Evolutionary conservation across 2,329 filamentous ascomycete genomes (phyloP).

Genomic region (Alternaria panax): DNA sequence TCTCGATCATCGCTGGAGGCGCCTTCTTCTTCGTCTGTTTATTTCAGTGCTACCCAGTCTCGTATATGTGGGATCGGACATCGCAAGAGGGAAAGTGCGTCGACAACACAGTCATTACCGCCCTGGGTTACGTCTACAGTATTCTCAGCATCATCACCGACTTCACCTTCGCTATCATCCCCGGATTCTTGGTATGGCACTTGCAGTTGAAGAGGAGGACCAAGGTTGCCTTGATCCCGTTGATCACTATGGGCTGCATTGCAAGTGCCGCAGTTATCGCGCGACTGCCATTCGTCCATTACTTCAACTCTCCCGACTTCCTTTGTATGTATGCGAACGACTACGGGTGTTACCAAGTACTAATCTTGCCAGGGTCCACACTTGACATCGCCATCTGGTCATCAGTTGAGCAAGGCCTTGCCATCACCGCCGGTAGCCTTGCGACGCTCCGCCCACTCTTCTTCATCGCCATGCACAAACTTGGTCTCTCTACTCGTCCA

Average conservation of each 20-base stretch:
- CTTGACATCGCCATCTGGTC: constrained; percentile 50
- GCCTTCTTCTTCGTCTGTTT: constrained; percentile 57
- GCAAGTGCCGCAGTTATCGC: constrained; percentile 47
- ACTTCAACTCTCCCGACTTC: constrained; percentile 43
- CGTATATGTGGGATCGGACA: constrained; percentile 59
- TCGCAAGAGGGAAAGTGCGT: constrained; percentile 52
- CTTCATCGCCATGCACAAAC: constrained; percentile 30
- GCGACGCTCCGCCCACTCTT: constrained; percentile 48
- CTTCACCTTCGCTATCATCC: constrained; percentile 59
- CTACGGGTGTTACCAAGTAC: neutral
- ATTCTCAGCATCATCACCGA: constrained; percentile 57
- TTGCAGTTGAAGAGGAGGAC: constrained; percentile 59
- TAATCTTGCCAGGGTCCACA: constrained; percentile 36
- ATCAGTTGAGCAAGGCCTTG: constrained; percentile 46
- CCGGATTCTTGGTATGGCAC: constrained; percentile 59
- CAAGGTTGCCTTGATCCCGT: constrained; percentile 57
- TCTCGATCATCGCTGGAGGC: constrained; percentile 46
- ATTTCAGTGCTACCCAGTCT: constrained; percentile 60
- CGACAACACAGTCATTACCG: constrained; percentile 49
- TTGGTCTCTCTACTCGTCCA: constrained; percentile 36
- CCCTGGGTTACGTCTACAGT: constrained; percentile 57
- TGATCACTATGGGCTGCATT: constrained; percentile 61
- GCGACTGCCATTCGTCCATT: constrained; percentile 38
- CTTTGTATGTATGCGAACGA: constrained; percentile 32
- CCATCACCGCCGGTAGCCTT: constrained; percentile 47